Evolutionary conservation across 495 filamentous ascomycete genomes (phyloP).

Genomic region (Neurospora pannonica): DNA sequence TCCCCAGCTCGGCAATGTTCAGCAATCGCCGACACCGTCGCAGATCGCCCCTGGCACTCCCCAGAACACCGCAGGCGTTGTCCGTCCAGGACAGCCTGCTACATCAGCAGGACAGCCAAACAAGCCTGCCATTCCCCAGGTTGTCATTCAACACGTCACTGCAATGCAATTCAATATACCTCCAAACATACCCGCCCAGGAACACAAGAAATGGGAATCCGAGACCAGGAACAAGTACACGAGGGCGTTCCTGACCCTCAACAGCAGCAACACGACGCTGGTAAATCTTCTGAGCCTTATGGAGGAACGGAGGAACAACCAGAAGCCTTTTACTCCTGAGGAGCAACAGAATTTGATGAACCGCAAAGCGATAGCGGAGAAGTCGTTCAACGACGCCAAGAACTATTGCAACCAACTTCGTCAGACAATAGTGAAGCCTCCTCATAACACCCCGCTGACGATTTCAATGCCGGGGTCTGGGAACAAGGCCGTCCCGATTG

Average conservation of each 20-base stretch:
- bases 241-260: conserved; percentile 19
- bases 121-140: conserved; percentile 14
- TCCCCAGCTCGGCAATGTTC: not conserved
- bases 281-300: conserved; percentile 16
- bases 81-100: not conserved
- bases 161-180: conserved; percentile 25
- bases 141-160: conserved; percentile 25
- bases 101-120: conserved; percentile 1
- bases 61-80: not conserved
- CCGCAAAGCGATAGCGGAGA: conserved; percentile 20
- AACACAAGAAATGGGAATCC: conserved; percentile 20
- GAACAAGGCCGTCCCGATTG: conserved; percentile 11
- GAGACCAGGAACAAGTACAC: conserved; percentile 15
- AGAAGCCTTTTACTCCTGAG: conserved; percentile 17
- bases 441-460: conserved; percentile 13
- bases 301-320: conserved; percentile 25
- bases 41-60: not conserved
- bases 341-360: conserved; percentile 26
- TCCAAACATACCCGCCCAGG: conserved; percentile 5
- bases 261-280: conserved; percentile 4
- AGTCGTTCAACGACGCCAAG: conserved; percentile 23
- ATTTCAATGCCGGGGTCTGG: conserved; percentile 7
- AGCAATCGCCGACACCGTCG: not conserved
- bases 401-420: conserved; percentile 24
- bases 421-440: not conserved